These are phyloP conservation scores for Trypanosoma melophagium DNA, from an alignment of 208 protist genomes.

Conservation along the genomic window DNA sequence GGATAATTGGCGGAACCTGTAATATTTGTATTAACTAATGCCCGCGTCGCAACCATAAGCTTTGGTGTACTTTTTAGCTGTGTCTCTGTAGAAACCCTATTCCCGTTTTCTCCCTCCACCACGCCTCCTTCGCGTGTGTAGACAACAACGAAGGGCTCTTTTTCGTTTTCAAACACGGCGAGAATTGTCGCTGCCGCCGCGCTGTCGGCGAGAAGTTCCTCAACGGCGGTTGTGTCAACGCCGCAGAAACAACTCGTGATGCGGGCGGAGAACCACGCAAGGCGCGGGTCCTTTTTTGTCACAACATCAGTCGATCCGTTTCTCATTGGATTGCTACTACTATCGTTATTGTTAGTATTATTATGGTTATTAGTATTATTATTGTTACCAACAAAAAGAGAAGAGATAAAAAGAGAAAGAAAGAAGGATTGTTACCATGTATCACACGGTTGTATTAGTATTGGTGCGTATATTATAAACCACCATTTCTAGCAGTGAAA, in stretches of 20 bases:
- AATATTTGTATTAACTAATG: slow-evolving; percentile 82
- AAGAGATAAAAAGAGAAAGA: neutral
- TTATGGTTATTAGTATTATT: slow-evolving; percentile 4
- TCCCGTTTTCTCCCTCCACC: slow-evolving; percentile 18
- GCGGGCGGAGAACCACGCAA: slow-evolving; percentile 67
- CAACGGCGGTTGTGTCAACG: slow-evolving; percentile 50
- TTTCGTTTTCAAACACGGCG: slow-evolving; percentile 48
- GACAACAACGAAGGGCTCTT: slow-evolving; percentile 62
- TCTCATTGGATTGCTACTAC: slow-evolving; percentile 3
- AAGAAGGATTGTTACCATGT: slow-evolving; percentile 2
- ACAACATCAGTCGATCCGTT: neutral
- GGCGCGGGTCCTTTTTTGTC: slow-evolving; percentile 51
- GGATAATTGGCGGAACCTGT: slow-evolving; percentile 75
- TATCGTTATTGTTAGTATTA: neutral
- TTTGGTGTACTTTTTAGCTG: slow-evolving; percentile 26
- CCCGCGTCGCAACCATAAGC: slow-evolving; percentile 54
- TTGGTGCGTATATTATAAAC: no score
- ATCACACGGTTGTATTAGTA: no score
- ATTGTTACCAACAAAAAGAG: neutral
- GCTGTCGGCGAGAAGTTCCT: slow-evolving; percentile 50
- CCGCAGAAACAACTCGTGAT: slow-evolving; percentile 62
- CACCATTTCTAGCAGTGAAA: no score
- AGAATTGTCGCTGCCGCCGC: slow-evolving; percentile 43
- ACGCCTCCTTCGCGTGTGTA: slow-evolving; percentile 54
- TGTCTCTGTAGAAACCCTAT: slow-evolving; percentile 1